Base-by-base conservation (phyloP, 768 basidiomycete species). In the Trametes cubensis region DNA sequence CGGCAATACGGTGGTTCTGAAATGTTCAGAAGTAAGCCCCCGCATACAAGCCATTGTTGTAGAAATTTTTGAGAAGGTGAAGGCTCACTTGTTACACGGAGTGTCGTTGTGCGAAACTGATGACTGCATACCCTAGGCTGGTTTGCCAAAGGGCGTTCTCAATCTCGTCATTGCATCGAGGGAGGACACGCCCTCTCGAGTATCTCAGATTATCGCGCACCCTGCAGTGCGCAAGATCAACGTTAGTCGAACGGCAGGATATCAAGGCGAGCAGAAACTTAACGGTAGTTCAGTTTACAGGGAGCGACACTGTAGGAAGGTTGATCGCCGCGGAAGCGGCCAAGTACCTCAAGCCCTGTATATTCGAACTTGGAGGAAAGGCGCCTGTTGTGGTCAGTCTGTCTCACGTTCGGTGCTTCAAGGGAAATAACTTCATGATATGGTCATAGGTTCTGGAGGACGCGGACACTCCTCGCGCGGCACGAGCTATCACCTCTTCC, bases 131-230 rank as follows among this genome's bases (percentile, higher is more conserved):
- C 23, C n/a, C n/a, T n/a, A 80, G 69, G 87, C 86, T 0, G 86
- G 87, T 1, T 70, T 90, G 1, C 87, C 87, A 5, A 70, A 74
- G 17, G 86, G 85, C 6, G 85, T 85, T 7, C 66, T 88, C 6
- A 86, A 88, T 65, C 81, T 79, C 66, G 66, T 88, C 17, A 78
- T 81, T 6, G 78, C 80, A 62, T 78, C 81, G 5, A 69, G 72
- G 17, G 77, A 81, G 42, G 74, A 71, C 46, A 75, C 81, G 0
- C 82, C 85, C 2, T 65, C 69, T 0, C 67, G 81, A 38, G 80
- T 80, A 0, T 75, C 82, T 0, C 77, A 83, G 68, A 77, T 86
- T 21, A 86, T 88, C 58, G 83, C 77, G 2, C 81, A 87, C 66
- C 81, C 83, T 2, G 68, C 74, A 20, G 76, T 86, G 23, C 77